Base-by-base conservation (phyloP, 2,329 filamentous ascomycete species). In the Graphiopsis chlorocephala region DNA sequence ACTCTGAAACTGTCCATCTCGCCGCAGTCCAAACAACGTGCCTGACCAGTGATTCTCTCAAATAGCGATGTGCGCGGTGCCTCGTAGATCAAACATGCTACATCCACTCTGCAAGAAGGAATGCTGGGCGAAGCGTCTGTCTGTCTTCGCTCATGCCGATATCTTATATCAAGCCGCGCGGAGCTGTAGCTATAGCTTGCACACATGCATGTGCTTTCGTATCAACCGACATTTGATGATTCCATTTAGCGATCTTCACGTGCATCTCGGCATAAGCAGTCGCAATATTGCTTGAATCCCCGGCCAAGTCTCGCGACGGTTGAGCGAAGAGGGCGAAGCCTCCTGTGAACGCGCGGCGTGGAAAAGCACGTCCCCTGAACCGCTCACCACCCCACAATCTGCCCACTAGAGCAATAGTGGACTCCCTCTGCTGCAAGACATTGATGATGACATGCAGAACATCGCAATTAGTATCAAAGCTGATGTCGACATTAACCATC, bases 231-330 rank as follows among this genome's bases (percentile, higher is more conserved):
- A 53, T 20, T 29, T 29, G 47, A 50, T 50, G 47, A 10, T 28
- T 26, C 12, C 38, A 12, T 50, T 28, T 53, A 28, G 17, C 26
- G 15, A 31, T 53, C 50, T 53, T 31, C 50, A 53, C 26, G 25
- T 31, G 50, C 38, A 53, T 53, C 26, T n/a, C 50, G 15, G 26
- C 50, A 28, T 45, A 53, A 53, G 50, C 38, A 45, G 38, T 45
- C 38, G 38, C 50, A 31, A n/a, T 20, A 53, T 53, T 53, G 50
- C 50, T 53, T 53, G 50, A 53, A 20, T 53, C 50, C 50, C 50
- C 50, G n/a, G 26, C 48, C 50, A 53, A 53, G 50, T 53, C 26
- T n/a, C 2, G 50, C 50, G 50, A 20, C 17, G 26, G 50, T 53
- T 53, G 50, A 53, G 50, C 25, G 23, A 50, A 28, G 48, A n/a